A percentile compares a stretch with the other conserved stretches of the same genome.
Evolutionary conservation across 2,329 filamentous ascomycete species (phyloP).

Genomic region (Grosmannia clavigera): DNA sequence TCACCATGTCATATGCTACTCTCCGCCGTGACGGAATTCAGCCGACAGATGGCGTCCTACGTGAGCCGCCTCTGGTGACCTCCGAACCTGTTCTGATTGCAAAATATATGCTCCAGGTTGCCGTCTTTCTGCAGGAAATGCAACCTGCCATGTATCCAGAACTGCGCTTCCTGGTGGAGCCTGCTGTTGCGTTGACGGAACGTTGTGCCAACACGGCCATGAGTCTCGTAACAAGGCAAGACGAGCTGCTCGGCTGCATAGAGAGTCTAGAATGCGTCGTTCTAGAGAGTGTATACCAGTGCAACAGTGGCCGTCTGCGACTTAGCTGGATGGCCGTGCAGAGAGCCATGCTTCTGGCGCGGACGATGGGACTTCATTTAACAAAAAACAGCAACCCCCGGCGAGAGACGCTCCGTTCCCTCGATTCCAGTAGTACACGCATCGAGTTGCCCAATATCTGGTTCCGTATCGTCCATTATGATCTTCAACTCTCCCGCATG

Average conservation of each 20-base stretch:
- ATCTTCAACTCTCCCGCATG: background rate
- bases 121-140: background rate
- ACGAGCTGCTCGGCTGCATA: background rate
- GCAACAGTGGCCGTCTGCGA: background rate
- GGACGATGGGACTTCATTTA: background rate
- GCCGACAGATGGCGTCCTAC: background rate
- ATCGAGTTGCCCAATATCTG: background rate
- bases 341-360: background rate
- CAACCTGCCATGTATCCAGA: background rate
- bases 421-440: background rate
- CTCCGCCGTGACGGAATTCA: background rate
- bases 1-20: background rate
- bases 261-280: background rate
- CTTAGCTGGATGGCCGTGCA: background rate
- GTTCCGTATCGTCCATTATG: background rate
- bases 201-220: background rate
- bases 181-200: background rate
- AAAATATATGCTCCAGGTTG: background rate
- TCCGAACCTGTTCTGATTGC: background rate
- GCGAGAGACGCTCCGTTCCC: background rate
- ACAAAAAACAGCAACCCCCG: background rate
- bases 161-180: background rate
- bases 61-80: background rate
- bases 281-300: background rate
- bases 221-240: background rate